Conservation (phyloP, 345 rosid species). For the Arabis hirsuta region DNA sequence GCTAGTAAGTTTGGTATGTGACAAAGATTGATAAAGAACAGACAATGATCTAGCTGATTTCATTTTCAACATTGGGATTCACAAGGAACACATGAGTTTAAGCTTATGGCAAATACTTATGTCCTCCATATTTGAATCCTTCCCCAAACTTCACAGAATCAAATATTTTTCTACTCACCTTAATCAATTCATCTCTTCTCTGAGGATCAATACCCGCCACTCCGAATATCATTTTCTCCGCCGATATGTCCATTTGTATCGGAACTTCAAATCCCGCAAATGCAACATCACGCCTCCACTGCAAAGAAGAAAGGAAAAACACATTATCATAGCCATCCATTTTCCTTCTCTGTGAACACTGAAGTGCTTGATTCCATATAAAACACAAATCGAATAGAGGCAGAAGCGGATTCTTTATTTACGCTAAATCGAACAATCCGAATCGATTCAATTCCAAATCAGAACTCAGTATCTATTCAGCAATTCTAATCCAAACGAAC, state of each 20-base stretch:
- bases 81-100: not conserved
- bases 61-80: not conserved
- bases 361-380: not conserved
- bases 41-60: not conserved
- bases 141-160: not conserved
- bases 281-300: slow-evolving; percentile 99
- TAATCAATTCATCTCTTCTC: slow-evolving; percentile 85
- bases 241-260: slow-evolving; percentile 92
- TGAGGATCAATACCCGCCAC: slow-evolving; percentile 84
- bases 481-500: slow-evolving; percentile 8
- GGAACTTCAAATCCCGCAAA: slow-evolving; percentile 98
- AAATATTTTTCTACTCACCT: slow-evolving; percentile 47
- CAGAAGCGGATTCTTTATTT: not conserved
- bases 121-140: not conserved
- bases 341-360: slow-evolving; percentile 9
- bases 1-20: not conserved
- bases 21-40: not conserved
- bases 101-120: not conserved
- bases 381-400: not conserved
- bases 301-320: slow-evolving; percentile 25
- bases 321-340: not conserved
- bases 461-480: not conserved
- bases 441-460: not conserved
- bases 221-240: slow-evolving; percentile 89
- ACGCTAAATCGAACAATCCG: not conserved